Base-by-base conservation (phyloP, 257 asterid genomes). In the Misopates orontium region DNA sequence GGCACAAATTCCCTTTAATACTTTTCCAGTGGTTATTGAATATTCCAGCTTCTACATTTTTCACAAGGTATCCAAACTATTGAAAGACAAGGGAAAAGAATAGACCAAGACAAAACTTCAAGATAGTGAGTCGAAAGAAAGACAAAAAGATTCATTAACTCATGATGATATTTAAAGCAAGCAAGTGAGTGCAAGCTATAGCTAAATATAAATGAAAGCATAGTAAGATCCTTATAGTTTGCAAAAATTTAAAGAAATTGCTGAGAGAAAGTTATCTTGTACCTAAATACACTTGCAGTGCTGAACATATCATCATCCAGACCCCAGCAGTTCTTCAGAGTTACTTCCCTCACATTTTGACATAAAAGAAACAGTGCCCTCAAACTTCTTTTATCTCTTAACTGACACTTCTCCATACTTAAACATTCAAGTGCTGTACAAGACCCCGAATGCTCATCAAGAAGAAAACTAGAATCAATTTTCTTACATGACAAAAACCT, bases 351-450 rank as follows among this genome's bases (percentile, higher is more conserved):
- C 52, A 70, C 86, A 58, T 77, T 87, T 64, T 59, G 88, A 74
- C 83, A 78, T 9, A 84, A 72, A 7, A 56, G 19, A 70, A 86
- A 84, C 82, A 89, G 77, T 20, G 87, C 87, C 62, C 69, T 77
- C 49, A 71, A 71, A 64, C 79, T 72, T 48, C 63, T 75, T 67
- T 71, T 79, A 45, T 86, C 79, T 55, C 89, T 72, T 31, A 86
- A 60, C 63, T 76, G 96, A 69, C 92, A 89, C 79, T 84, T 89
- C 69, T 82, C 92, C 70, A 89, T 71, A 68, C 77, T 79, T 67
- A 89, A 66, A 41, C 85, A 71, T 69, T 79, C 86, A n/a, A 89
- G 75, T 0, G 85, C 76, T 5, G 59, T 78, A 64, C 90, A 86
- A 64, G 56, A 63, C 20, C 80, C 90, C 47, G 79, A 62, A 69